These are phyloP conservation scores for Linum trigynum DNA, from an alignment of 345 rosid species.

Conservation along the genomic window DNA sequence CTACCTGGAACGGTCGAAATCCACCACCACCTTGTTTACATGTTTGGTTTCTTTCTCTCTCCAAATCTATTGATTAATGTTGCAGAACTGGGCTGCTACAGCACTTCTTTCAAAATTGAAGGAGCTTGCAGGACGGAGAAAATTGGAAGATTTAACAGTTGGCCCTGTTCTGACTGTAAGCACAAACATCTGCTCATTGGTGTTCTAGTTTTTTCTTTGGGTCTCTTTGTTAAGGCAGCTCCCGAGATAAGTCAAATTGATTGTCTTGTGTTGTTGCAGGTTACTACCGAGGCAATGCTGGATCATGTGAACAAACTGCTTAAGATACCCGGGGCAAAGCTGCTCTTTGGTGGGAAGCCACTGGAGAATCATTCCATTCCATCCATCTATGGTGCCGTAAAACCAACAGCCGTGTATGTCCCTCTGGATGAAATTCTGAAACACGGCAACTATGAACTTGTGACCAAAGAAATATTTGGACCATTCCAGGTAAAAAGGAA, in stretches of 20 bases:
- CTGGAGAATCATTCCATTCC: conserved; percentile 84
- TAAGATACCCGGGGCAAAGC: conserved; percentile 67
- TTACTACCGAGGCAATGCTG: conserved; percentile 82
- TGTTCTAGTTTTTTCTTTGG: neutral
- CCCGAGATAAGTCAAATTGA: neutral
- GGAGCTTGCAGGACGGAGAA: conserved; percentile 82
- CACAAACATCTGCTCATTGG: conserved; percentile 2
- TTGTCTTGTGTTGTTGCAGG: conserved; percentile 23
- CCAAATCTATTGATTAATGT: conserved; percentile 3
- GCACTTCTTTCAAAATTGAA: conserved; percentile 56
- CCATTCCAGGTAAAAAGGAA: conserved; percentile 76
- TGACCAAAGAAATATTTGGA: conserved; percentile 83
- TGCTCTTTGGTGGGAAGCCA: conserved; percentile 83
- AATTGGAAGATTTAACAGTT: conserved; percentile 74
- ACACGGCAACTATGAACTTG: conserved; percentile 59
- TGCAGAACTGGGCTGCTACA: conserved; percentile 73
- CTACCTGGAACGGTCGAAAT: too few species aligned
- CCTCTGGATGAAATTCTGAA: conserved; percentile 85
- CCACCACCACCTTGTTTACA: neutral
- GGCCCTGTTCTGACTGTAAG: conserved; percentile 98
- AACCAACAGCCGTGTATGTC: conserved; percentile 80
- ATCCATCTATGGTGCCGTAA: conserved; percentile 71
- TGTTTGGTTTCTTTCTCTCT: neutral
- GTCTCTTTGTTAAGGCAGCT: neutral
- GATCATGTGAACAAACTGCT: conserved; percentile 74